These are phyloP conservation scores for Jaltomata sinuosa DNA, from an alignment of 257 asterid species.

Conservation along the genomic window DNA sequence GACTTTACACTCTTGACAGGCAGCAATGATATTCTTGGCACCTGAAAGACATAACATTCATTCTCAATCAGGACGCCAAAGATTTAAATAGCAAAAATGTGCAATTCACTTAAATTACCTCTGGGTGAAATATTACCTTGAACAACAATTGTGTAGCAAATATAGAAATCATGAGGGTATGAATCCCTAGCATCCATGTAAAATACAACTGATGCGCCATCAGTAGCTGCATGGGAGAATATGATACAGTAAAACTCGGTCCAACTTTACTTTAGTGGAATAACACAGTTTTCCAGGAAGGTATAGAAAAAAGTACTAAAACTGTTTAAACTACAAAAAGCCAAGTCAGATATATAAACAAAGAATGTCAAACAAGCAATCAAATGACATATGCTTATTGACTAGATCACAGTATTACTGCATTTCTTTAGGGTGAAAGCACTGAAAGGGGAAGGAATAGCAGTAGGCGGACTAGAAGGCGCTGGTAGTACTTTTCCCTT, in stretches of 20 bases:
- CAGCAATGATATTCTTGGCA: constrained; percentile 63
- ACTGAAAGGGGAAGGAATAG: neutral
- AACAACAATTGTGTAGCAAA: constrained; percentile 49
- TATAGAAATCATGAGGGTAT: constrained; percentile 36
- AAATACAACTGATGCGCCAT: constrained; percentile 73
- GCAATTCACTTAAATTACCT: neutral
- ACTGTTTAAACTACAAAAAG: neutral
- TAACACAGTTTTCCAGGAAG: neutral
- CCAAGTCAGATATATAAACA: neutral
- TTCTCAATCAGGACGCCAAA: neutral
- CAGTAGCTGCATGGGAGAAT: constrained; percentile 45
- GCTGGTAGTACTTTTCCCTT: neutral
- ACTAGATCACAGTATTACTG: neutral
- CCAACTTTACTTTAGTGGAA: neutral
- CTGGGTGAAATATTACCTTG: constrained; percentile 40
- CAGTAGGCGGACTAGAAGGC: neutral
- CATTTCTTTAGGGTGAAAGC: neutral
- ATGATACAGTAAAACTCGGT: neutral
- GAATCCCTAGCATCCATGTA: constrained; percentile 42
- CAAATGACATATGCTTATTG: neutral
- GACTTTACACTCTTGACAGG: constrained; percentile 73
- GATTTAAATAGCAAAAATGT: neutral
- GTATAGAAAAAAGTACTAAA: neutral
- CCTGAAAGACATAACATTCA: constrained; percentile 30
- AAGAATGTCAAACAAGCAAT: neutral